phyloP scores from a whole-genome alignment of 2,329 filamentous ascomycete genomes.

The Colletotrichum truncatum region DNA sequence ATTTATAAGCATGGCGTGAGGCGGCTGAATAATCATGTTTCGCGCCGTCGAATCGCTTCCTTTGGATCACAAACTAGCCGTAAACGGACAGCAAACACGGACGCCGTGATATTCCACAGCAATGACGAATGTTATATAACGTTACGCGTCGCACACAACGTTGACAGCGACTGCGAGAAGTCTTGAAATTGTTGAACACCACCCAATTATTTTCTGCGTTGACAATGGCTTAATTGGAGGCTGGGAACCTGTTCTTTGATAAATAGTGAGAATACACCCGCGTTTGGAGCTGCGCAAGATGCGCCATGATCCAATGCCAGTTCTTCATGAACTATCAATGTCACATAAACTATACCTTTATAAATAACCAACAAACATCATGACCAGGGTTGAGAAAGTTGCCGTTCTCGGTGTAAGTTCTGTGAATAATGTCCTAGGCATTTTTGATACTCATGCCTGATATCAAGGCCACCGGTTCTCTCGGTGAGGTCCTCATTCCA shows the following conservation, averaged over 20 bases:
- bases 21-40: not conserved
- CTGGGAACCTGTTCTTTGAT: no score
- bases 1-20: not conserved
- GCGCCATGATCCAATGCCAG: no score
- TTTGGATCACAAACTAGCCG: not conserved
- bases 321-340: no score
- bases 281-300: no score
- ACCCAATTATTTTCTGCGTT: no score
- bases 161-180: not conserved
- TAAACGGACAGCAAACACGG: not conserved
- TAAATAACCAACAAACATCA: no score
- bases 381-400: not conserved
- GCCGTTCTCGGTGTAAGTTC: slow-evolving; percentile 8
- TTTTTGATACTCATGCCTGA: not conserved
- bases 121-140: not conserved
- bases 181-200: not conserved
- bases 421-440: no score
- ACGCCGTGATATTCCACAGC: not conserved
- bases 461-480: not conserved
- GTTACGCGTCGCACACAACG: not conserved
- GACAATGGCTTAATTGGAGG: no score
- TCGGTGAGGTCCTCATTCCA: slow-evolving; percentile 1
- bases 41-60: not conserved
- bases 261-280: no score
- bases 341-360: no score